Percentiles rank a stretch among this genome's conserved stretches.
These are phyloP conservation scores for Spathaspora gorwiae DNA, from an alignment of 805 yeast genomes.

Conservation along the genomic window DNA sequence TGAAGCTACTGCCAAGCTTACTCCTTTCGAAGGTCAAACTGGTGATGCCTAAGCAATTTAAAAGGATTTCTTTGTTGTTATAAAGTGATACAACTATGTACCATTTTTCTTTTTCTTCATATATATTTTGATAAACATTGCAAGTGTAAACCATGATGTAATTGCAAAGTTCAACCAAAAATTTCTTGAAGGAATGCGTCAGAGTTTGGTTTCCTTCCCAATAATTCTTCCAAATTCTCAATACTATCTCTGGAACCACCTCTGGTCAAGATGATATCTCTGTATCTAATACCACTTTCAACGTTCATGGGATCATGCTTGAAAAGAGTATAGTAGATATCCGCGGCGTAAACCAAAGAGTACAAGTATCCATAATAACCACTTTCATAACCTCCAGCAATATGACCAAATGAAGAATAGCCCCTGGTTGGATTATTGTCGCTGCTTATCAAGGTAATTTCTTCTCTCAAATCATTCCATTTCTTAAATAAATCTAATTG, in stretches of 20 bases:
- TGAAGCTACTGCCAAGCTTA: conserved; percentile 72
- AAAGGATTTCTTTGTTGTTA: too few species aligned
- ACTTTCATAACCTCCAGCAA: conserved; percentile 78
- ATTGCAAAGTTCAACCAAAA: conserved; percentile 14
- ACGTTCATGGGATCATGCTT: conserved; percentile 62
- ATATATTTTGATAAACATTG: not conserved
- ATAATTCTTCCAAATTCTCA: conserved; percentile 57
- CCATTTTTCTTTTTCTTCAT: not conserved
- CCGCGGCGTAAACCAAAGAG: conserved; percentile 83
- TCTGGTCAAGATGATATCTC: conserved; percentile 62
- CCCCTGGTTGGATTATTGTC: conserved; percentile 60
- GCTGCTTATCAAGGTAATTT: conserved; percentile 53
- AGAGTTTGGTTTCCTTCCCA: conserved; percentile 73
- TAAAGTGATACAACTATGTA: not conserved
- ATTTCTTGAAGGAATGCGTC: conserved; percentile 70
- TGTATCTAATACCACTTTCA: conserved; percentile 57
- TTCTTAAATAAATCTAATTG: conserved; percentile 44
- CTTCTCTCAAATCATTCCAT: conserved; percentile 67
- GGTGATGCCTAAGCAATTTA: not conserved
- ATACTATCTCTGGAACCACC: conserved; percentile 74
- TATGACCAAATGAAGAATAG: conserved; percentile 73
- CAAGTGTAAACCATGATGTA: not conserved
- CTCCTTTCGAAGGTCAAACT: conserved; percentile 65
- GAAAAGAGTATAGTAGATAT: conserved; percentile 71
- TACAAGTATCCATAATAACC: conserved; percentile 85